These are phyloP conservation scores for Cutaneotrichosporon mucoides DNA, from an alignment of 1,284 basidiomycete species.

Conservation along the genomic window DNA sequence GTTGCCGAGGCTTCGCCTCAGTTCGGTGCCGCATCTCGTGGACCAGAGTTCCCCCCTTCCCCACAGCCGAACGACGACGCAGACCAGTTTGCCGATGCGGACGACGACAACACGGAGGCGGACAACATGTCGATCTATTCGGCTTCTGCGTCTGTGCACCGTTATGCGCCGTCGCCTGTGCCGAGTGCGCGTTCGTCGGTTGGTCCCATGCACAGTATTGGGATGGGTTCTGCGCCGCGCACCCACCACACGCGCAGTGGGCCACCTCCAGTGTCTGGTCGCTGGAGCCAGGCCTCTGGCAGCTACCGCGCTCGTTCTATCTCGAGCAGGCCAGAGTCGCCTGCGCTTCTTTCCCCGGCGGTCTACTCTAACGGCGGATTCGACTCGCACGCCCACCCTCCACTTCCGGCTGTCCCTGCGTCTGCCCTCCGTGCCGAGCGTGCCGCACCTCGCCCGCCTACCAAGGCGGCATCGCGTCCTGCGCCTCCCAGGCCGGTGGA, in stretches of 20 bases:
- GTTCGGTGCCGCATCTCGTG: neutral
- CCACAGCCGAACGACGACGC: constrained; percentile 26
- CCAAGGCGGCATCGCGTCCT: constrained; percentile 1
- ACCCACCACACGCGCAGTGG: constrained; percentile 13
- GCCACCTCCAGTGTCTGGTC: constrained; percentile 19
- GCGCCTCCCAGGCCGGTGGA: constrained; percentile 15
- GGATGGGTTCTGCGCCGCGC: constrained; percentile 10
- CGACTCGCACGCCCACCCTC: constrained; percentile 1
- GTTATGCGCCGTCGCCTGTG: constrained; percentile 14
- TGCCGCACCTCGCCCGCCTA: constrained; percentile 5
- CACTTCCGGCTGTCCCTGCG: constrained; percentile 1
- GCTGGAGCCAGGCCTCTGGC: constrained; percentile 17
- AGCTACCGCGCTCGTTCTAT: constrained; percentile 15
- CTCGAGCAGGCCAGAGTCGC: constrained; percentile 18
- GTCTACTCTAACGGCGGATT: constrained; percentile 11
- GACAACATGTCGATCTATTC: constrained; percentile 27
- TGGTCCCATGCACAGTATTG: constrained; percentile 7
- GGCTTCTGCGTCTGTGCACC: constrained; percentile 33
- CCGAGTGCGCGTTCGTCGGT: constrained; percentile 6
- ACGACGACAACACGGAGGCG: constrained; percentile 52
- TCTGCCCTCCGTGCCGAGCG: constrained; percentile 11
- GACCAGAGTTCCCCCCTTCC: neutral
- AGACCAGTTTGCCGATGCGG: constrained; percentile 56
- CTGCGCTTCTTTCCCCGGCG: constrained; percentile 22
- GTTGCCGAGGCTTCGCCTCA: constrained; percentile 10